These are phyloP conservation scores for Penicillium bialowiezense DNA, from an alignment of 495 filamentous ascomycete species.

Conservation along the genomic window DNA sequence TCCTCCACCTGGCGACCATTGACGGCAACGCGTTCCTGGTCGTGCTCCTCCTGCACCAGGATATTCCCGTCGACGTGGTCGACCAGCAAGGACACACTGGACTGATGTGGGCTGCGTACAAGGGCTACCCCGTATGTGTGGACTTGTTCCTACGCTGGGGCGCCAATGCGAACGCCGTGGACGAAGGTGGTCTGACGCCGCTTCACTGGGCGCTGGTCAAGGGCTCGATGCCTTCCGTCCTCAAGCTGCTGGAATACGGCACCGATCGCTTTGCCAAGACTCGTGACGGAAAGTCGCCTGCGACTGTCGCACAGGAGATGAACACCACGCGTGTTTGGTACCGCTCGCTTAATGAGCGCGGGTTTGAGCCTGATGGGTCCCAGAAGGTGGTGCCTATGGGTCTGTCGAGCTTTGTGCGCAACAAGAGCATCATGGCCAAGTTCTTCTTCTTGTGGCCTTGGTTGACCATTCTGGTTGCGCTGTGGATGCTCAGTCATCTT, in stretches of 20 bases:
- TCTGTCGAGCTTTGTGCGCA: conserved; percentile 57
- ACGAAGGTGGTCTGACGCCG: conserved; percentile 89
- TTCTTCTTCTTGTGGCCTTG: conserved; percentile 93
- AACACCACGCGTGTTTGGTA: conserved; percentile 81
- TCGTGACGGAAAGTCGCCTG: conserved; percentile 81
- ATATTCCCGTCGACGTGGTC: conserved; percentile 85
- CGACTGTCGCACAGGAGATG: conserved; percentile 82
- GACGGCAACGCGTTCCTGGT: conserved; percentile 94
- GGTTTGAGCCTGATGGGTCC: conserved; percentile 77
- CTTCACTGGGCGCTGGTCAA: conserved; percentile 97
- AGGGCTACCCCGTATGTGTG: conserved; percentile 86
- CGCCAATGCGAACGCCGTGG: conserved; percentile 83
- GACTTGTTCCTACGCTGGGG: conserved; percentile 95
- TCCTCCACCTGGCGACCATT: conserved; percentile 93
- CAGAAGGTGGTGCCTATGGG: conserved; percentile 54
- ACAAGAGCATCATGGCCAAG: conserved; percentile 74
- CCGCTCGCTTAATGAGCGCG: conserved; percentile 77
- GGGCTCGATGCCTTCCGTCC: conserved; percentile 78
- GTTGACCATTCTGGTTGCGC: conserved; percentile 62
- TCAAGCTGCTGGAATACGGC: conserved; percentile 92
- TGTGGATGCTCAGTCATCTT: conserved; percentile 71
- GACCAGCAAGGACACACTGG: conserved; percentile 88
- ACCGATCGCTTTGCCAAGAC: conserved; percentile 88
- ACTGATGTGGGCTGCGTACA: conserved; percentile 98
- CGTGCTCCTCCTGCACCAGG: conserved; percentile 83